Percentiles rank a stretch among this genome's conserved stretches.
Conservation (phyloP, 2,329 filamentous ascomycete species). For the Clarireedia monteithiana region DNA sequence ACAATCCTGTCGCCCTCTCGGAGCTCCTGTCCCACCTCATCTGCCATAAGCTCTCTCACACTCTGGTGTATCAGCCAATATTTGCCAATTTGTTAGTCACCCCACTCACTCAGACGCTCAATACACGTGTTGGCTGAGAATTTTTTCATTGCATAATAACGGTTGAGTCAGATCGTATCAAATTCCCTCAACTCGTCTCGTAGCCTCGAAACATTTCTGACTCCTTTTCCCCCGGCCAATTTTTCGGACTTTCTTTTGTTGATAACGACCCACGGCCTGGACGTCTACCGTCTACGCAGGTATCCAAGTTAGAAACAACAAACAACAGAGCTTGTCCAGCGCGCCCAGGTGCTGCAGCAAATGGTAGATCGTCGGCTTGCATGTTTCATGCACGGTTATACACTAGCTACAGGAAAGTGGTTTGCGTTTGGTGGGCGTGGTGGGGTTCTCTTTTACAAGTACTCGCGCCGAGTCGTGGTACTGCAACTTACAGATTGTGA, state of each 20-base stretch:
- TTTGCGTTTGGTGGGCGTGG: background rate
- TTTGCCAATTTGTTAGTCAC: background rate
- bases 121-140: conserved; percentile 21
- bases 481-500: too few species aligned
- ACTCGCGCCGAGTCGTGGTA: too few species aligned
- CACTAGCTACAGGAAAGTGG: background rate
- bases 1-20: too few species aligned
- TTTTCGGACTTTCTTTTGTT: conserved; percentile 21
- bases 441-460: background rate
- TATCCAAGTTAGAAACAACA: background rate
- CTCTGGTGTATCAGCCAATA: background rate
- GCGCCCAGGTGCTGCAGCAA: background rate
- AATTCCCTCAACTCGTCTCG: conserved; percentile 3
- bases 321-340: too few species aligned
- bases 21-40: too few species aligned
- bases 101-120: conserved; percentile 1
- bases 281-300: background rate
- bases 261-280: conserved; percentile 25
- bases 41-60: too few species aligned
- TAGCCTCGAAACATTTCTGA: background rate
- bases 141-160: conserved; percentile 9
- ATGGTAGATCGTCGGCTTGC: background rate
- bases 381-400: background rate
- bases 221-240: conserved; percentile 12
- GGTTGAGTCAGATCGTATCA: background rate